These are phyloP conservation scores for Verticillium nubilum DNA, from an alignment of 2,329 filamentous ascomycete species.

Conservation along the genomic window DNA sequence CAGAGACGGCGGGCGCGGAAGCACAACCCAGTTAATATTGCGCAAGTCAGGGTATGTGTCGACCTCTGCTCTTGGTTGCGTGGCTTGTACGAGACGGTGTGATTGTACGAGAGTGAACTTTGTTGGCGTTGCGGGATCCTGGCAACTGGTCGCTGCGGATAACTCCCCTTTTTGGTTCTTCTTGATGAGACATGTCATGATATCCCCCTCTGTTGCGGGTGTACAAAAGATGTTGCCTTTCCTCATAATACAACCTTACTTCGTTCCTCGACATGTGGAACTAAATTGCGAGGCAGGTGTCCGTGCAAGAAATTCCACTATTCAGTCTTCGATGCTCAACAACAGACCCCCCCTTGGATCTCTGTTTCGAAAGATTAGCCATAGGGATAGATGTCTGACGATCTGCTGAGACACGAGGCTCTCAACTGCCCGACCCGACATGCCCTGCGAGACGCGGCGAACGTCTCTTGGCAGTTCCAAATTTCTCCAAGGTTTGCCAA, in stretches of 20 bases:
- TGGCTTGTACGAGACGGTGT: conserved; percentile 7
- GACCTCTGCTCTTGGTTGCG: not conserved
- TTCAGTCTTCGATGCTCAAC: no score
- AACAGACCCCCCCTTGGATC: no score
- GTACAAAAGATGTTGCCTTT: conserved; percentile 2
- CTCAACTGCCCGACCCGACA: not conserved
- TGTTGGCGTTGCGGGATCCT: conserved; percentile 1
- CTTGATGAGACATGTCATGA: conserved; percentile 35
- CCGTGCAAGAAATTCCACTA: no score
- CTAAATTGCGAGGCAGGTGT: no score
- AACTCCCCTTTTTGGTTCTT: conserved; percentile 27
- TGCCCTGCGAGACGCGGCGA: not conserved
- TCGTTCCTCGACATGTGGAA: not conserved
- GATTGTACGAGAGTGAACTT: conserved; percentile 3
- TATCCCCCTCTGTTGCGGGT: conserved; percentile 28
- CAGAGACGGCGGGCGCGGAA: not conserved
- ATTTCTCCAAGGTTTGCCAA: not conserved
- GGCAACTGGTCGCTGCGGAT: conserved; percentile 2
- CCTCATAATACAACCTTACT: not conserved
- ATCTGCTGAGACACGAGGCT: not conserved
- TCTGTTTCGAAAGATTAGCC: not conserved
- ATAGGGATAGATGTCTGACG: not conserved
- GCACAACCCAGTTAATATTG: not conserved
- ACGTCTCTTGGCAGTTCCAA: not conserved
- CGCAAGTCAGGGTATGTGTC: not conserved